These are phyloP conservation scores for Vigna angularis DNA, from an alignment of 306 rosid species.

Conservation along the genomic window DNA sequence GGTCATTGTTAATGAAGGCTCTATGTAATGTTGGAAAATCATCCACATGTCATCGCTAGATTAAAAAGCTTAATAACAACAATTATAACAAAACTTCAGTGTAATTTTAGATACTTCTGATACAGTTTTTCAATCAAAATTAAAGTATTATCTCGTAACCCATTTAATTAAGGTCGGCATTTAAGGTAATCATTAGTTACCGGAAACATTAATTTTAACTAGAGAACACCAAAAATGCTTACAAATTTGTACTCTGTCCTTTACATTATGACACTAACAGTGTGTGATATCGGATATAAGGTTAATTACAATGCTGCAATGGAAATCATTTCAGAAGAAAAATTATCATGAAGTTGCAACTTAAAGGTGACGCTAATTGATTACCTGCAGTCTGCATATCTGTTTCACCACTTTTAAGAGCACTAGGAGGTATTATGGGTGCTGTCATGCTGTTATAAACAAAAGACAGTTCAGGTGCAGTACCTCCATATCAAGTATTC, in stretches of 20 bases:
- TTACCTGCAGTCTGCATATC: slow-evolving; percentile 81
- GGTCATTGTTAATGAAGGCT: neutral
- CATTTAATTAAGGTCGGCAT: neutral
- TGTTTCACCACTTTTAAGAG: slow-evolving; percentile 83
- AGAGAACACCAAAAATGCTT: too few species aligned
- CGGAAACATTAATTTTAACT: too few species aligned
- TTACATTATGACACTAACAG: neutral
- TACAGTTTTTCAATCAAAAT: neutral
- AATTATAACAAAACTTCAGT: neutral
- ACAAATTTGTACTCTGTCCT: too few species aligned
- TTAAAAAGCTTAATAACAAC: neutral
- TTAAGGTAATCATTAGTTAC: neutral
- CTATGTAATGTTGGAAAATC: neutral
- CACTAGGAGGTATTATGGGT: slow-evolving; percentile 81
- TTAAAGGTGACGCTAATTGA: slow-evolving; percentile 33
- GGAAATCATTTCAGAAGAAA: slow-evolving; percentile 6
- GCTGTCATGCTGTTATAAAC: slow-evolving; percentile 83
- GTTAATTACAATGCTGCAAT: slow-evolving; percentile 20
- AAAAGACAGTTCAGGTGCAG: slow-evolving; percentile 40
- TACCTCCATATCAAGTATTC: slow-evolving; percentile 31
- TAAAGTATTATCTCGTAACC: neutral
- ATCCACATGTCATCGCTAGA: neutral
- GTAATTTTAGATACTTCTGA: neutral
- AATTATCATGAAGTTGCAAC: slow-evolving; percentile 9
- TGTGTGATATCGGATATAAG: neutral